Percentiles rank a stretch among this genome's conserved stretches.
These are phyloP conservation scores for Fraxinus paxiana DNA, from an alignment of 305 asterid genomes.

Conservation along the genomic window DNA sequence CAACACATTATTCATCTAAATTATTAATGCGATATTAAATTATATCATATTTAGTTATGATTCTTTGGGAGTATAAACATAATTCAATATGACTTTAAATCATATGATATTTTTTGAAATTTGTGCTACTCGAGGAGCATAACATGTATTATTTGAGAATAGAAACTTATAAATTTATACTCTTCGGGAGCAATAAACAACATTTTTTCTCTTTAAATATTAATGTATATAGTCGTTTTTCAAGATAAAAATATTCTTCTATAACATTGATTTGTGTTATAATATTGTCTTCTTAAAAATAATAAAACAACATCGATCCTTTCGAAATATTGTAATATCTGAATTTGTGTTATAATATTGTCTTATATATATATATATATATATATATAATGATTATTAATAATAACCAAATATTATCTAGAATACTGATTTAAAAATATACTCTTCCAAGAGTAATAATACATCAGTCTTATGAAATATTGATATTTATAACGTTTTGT, in stretches of 20 bases:
- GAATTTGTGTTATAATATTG: no score
- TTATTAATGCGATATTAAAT: no score
- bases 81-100: not conserved
- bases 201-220: not conserved
- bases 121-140: not conserved
- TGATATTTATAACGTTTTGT: not conserved
- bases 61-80: not conserved
- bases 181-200: not conserved
- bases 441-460: not conserved
- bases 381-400: no score
- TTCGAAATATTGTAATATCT: not conserved
- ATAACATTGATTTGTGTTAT: not conserved
- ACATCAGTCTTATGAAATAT: not conserved
- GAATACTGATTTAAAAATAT: not conserved
- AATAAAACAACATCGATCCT: no score
- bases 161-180: not conserved
- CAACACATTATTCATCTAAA: not conserved
- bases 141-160: no score
- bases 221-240: not conserved
- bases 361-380: no score
- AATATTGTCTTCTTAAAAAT: not conserved
- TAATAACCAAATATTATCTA: not conserved
- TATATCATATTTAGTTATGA: not conserved
- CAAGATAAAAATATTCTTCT: no score
- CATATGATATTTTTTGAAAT: not conserved